Percentiles rank a stretch among this genome's conserved stretches.
Evolutionary conservation across 345 rosid species (phyloP).

Genomic region (Salix exigua): DNA sequence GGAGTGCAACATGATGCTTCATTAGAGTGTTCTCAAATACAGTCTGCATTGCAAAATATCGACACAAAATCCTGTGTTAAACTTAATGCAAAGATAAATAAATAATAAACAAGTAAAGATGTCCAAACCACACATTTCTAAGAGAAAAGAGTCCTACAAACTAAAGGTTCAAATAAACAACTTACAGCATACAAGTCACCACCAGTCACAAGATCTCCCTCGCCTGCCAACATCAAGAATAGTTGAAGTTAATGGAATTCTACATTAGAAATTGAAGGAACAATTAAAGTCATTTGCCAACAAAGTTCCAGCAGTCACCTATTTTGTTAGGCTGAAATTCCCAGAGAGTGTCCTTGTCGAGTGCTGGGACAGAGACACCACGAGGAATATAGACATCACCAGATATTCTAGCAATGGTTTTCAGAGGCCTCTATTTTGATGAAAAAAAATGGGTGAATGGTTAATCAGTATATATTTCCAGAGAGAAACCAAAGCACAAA

Average conservation of each 20-base stretch:
- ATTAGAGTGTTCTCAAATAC: slow-evolving; percentile 94
- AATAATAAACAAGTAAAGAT: neutral
- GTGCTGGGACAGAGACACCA: slow-evolving; percentile 97
- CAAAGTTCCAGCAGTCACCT: slow-evolving; percentile 40
- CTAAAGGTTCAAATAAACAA: slow-evolving; percentile 20
- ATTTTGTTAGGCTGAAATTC: slow-evolving; percentile 87
- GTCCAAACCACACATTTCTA: neutral
- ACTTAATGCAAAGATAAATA: neutral
- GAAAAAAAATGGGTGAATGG: neutral
- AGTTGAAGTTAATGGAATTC: slow-evolving; percentile 13
- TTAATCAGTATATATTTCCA: neutral
- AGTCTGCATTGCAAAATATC: slow-evolving; percentile 47
- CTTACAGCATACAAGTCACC: slow-evolving; percentile 99
- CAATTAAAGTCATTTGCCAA: neutral
- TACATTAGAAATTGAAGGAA: slow-evolving; percentile 1
- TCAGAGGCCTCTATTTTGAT: slow-evolving; percentile 80
- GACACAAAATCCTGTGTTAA: slow-evolving; percentile 16
- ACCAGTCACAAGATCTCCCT: slow-evolving; percentile 95
- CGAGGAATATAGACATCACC: slow-evolving; percentile 99
- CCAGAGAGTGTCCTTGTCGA: slow-evolving; percentile 92
- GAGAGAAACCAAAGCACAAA: neutral
- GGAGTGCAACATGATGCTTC: slow-evolving; percentile 85
- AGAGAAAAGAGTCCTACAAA: neutral
- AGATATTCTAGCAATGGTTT: slow-evolving; percentile 86
- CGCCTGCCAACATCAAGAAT: slow-evolving; percentile 48